Evolutionary conservation across 2,329 filamentous ascomycete genomes (phyloP).

Genomic region (Sporothrix brasiliensis): DNA sequence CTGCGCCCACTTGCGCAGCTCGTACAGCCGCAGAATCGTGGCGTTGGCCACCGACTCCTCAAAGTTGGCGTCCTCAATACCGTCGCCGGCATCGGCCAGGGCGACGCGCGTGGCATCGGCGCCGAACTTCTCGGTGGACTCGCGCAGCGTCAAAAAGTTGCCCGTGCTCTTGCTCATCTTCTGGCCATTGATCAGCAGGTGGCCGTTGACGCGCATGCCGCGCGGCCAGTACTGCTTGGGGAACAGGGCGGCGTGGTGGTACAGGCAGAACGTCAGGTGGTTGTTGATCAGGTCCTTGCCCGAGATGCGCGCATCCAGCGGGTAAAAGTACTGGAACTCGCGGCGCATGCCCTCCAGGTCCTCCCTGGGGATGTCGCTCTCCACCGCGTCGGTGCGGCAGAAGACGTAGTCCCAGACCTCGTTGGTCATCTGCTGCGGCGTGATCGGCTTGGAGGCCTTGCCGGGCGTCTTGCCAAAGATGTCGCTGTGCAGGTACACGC

Average conservation of each 20-base stretch:
- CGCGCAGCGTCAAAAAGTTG: conserved; percentile 90
- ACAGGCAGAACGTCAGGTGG: conserved; percentile 94
- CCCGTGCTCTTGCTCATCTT: conserved; percentile 99
- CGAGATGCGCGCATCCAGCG: conserved; percentile 81
- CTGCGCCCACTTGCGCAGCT: conserved; percentile 85
- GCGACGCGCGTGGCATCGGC: conserved; percentile 88
- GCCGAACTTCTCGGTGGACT: conserved; percentile 88
- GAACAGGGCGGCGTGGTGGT: conserved; percentile 91
- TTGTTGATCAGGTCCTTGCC: conserved; percentile 94
- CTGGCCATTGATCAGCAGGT: conserved; percentile 90
- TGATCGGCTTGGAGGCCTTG: conserved; percentile 68
- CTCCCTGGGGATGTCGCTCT: conserved; percentile 70
- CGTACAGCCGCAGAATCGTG: conserved; percentile 82
- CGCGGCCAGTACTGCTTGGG: conserved; percentile 84
- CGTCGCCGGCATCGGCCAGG: conserved; percentile 91
- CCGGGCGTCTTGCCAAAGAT: conserved; percentile 71
- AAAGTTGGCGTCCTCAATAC: conserved; percentile 94
- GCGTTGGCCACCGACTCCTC: conserved; percentile 93
- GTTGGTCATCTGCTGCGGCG: conserved; percentile 85
- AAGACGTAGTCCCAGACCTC: conserved; percentile 98
- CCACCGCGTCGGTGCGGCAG: conserved; percentile 68
- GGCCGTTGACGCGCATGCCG: conserved; percentile 85
- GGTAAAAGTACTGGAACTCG: conserved; percentile 97
- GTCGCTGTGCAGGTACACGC: conserved; percentile 73
- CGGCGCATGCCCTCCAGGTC: conserved; percentile 76